Conservation (phyloP, 805 yeast species). For the Sugiyamaella chiloensis region DNA sequence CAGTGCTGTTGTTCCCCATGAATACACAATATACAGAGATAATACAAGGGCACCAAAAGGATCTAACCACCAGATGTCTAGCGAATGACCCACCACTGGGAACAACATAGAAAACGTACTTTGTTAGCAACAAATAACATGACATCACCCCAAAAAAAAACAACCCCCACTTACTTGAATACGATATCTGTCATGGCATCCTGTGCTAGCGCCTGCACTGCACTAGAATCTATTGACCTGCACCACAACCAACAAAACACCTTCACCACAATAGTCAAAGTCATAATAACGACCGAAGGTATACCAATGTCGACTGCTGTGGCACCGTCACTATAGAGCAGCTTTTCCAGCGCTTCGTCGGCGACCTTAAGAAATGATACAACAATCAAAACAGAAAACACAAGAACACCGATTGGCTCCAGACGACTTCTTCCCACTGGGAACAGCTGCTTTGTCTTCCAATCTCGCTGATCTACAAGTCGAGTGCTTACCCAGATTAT, state of each 20-base stretch:
- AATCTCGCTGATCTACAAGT: constrained; percentile 39
- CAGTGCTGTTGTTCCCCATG: constrained; percentile 63
- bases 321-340: constrained; percentile 35
- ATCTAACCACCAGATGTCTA: constrained; percentile 66
- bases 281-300: constrained; percentile 59
- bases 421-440: constrained; percentile 73
- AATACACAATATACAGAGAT: constrained; percentile 56
- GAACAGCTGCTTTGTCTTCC: constrained; percentile 42
- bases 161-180: constrained; percentile 35
- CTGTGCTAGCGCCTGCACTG: constrained; percentile 76
- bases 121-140: constrained; percentile 6
- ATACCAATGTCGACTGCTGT: constrained; percentile 40
- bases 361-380: constrained; percentile 71
- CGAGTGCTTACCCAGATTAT: constrained; percentile 62
- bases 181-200: constrained; percentile 78
- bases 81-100: constrained; percentile 57
- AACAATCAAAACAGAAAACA: constrained; percentile 68
- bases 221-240: constrained; percentile 53
- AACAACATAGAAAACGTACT: constrained; percentile 67
- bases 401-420: constrained; percentile 75
- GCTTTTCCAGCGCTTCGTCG: constrained; percentile 52
- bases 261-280: constrained; percentile 57
- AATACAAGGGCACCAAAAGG: constrained; percentile 67
- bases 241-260: constrained; percentile 65
- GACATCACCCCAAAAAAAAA: neutral